phyloP scores from a whole-genome alignment of 306 rosid species.

The Ochetophila trinervis region DNA sequence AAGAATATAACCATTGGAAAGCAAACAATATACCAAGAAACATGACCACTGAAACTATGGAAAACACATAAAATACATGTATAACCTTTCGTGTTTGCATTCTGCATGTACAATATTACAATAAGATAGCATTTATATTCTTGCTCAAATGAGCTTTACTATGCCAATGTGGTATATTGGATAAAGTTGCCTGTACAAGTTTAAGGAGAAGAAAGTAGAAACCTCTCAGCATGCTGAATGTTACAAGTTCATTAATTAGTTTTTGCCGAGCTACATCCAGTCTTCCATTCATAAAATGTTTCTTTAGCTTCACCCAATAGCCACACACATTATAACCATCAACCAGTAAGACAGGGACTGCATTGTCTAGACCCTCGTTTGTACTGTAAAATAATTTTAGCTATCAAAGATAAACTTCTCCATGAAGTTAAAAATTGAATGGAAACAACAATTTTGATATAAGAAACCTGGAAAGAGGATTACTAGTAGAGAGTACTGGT shows the following conservation, averaged over 20 bases:
- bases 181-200: background rate
- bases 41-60: background rate
- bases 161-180: background rate
- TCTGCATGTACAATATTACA: background rate
- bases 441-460: background rate
- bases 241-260: conserved; percentile 73
- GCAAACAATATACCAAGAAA: background rate
- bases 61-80: background rate
- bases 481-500: conserved; percentile 73
- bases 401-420: conserved; percentile 8
- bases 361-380: conserved; percentile 62
- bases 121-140: background rate
- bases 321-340: conserved; percentile 97
- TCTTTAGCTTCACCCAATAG: conserved; percentile 86
- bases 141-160: background rate
- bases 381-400: conserved; percentile 48
- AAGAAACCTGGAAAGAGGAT: conserved; percentile 32
- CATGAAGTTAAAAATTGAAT: conserved; percentile 4
- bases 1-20: background rate
- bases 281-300: conserved; percentile 65
- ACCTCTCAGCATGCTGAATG: conserved; percentile 84
- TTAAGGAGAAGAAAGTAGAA: conserved; percentile 4
- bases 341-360: conserved; percentile 81
- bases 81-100: background rate
- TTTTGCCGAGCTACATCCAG: conserved; percentile 83